Evolutionary conservation across 1,139 yeast genomes (phyloP).

Genomic region (Sugiyamaella neomexicana): DNA sequence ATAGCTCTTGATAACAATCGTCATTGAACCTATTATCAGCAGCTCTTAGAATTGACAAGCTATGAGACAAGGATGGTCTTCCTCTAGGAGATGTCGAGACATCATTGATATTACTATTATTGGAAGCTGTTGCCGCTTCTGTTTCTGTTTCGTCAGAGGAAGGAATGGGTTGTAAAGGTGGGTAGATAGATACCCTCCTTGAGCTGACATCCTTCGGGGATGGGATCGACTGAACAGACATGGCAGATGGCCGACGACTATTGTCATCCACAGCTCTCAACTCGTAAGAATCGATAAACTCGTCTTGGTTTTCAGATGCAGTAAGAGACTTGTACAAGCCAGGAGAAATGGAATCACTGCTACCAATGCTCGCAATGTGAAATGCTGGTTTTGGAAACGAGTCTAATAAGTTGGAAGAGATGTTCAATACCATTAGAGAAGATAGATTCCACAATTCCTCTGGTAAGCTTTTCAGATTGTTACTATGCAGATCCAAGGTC

Average conservation of each 20-base stretch:
- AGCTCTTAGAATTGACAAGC: conserved; percentile 59
- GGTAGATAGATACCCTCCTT: conserved; percentile 27
- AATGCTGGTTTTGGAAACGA: conserved; percentile 54
- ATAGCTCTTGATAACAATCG: conserved; percentile 69
- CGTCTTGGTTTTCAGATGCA: conserved; percentile 10
- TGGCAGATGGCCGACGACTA: conserved; percentile 24
- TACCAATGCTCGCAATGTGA: conserved; percentile 29
- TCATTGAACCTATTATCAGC: conserved; percentile 86
- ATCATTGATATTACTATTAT: conserved; percentile 11
- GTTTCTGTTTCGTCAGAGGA: conserved; percentile 20
- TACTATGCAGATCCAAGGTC: conserved; percentile 78
- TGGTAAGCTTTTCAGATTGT: conserved; percentile 73
- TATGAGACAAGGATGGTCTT: conserved; percentile 22
- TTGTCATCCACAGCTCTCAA: conserved; percentile 13
- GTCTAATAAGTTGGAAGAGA: conserved; percentile 76
- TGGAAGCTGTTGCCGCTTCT: not conserved
- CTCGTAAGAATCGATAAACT: conserved; percentile 16
- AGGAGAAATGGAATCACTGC: conserved; percentile 19
- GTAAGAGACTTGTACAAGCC: conserved; percentile 10
- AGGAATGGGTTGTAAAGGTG: conserved; percentile 15
- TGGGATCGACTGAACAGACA: conserved; percentile 29
- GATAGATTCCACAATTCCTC: conserved; percentile 66
- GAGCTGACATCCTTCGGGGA: conserved; percentile 32
- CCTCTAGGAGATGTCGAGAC: conserved; percentile 14
- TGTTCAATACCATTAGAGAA: conserved; percentile 60